Percentiles rank a stretch among this genome's conserved stretches.
Evolutionary conservation across 2,329 filamentous ascomycete genomes (phyloP).

Genomic region (Ceratocystis destructans): DNA sequence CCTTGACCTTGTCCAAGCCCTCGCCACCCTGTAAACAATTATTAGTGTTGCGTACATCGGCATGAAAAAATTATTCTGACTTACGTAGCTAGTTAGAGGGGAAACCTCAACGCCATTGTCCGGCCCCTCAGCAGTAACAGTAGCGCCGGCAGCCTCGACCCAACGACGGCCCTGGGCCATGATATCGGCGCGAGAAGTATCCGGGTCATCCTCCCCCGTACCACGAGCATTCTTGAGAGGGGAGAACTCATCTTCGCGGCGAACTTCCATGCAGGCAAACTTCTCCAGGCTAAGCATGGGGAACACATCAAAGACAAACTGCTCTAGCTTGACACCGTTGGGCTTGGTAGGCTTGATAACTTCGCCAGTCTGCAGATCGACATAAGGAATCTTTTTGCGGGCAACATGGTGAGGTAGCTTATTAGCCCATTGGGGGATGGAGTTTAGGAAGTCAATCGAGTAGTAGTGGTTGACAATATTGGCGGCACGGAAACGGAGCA

Average conservation of each 20-base stretch:
- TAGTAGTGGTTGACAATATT: conserved; percentile 99
- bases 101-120: conserved; percentile 73
- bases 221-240: conserved; percentile 83
- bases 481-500: conserved; percentile 91
- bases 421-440: conserved; percentile 73
- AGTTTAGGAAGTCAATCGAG: conserved; percentile 81
- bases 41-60: neutral
- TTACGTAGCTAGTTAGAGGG: conserved; percentile 87
- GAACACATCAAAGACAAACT: conserved; percentile 78
- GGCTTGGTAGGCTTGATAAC: conserved; percentile 83
- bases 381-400: conserved; percentile 91
- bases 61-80: conserved; percentile 30
- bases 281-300: conserved; percentile 66
- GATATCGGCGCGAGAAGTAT: conserved; percentile 84
- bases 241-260: conserved; percentile 94
- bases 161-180: conserved; percentile 81
- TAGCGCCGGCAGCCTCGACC: conserved; percentile 64
- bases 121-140: conserved; percentile 50
- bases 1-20: conserved; percentile 43
- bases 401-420: conserved; percentile 90
- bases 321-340: conserved; percentile 97
- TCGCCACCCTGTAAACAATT: conserved; percentile 40
- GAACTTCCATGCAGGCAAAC: conserved; percentile 93
- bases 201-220: conserved; percentile 81
- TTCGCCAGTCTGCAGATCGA: conserved; percentile 63